Conservation (phyloP, 1,284 basidiomycete genomes). For the Austroboletus novae-zelandiae region DNA sequence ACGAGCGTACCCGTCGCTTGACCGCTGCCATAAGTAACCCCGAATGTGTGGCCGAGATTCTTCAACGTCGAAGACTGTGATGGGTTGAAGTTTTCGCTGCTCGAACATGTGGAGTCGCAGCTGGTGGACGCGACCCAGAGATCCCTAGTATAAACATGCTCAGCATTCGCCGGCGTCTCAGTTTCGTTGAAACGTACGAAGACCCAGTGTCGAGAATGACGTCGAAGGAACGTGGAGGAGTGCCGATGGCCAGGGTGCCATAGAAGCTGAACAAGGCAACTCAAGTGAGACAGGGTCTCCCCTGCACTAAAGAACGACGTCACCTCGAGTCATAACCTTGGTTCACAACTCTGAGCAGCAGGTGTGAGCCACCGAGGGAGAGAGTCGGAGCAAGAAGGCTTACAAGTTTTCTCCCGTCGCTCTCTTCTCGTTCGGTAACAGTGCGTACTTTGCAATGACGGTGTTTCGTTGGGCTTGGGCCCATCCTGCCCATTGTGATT, state of each 20-base stretch:
- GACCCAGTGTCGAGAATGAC: slow-evolving; percentile 62
- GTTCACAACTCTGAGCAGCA: slow-evolving; percentile 20
- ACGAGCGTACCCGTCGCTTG: slow-evolving; percentile 33
- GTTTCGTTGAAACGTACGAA: slow-evolving; percentile 29
- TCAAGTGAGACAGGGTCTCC: slow-evolving; percentile 11
- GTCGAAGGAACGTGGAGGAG: slow-evolving; percentile 37
- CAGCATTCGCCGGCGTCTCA: background rate
- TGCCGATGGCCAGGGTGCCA: slow-evolving; percentile 42
- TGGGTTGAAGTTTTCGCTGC: slow-evolving; percentile 24
- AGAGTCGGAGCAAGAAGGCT: slow-evolving; percentile 4
- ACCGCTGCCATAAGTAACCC: slow-evolving; percentile 26
- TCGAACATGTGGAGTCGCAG: background rate
- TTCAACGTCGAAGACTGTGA: slow-evolving; percentile 28
- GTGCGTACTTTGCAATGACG: slow-evolving; percentile 20
- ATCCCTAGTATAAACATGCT: slow-evolving; percentile 14
- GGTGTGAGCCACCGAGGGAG: slow-evolving; percentile 11
- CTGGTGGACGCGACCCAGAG: slow-evolving; percentile 22
- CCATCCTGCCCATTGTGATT: slow-evolving; percentile 22
- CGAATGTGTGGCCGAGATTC: slow-evolving; percentile 24
- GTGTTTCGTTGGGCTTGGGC: slow-evolving; percentile 29
- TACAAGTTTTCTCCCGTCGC: slow-evolving; percentile 30
- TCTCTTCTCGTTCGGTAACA: slow-evolving; percentile 16
- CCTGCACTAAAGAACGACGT: slow-evolving; percentile 16
- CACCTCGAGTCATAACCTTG: slow-evolving; percentile 28
- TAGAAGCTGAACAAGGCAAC: background rate